phyloP scores from a whole-genome alignment of 352 stramenopile genomes.

The Thalassiosira oceanica region DNA sequence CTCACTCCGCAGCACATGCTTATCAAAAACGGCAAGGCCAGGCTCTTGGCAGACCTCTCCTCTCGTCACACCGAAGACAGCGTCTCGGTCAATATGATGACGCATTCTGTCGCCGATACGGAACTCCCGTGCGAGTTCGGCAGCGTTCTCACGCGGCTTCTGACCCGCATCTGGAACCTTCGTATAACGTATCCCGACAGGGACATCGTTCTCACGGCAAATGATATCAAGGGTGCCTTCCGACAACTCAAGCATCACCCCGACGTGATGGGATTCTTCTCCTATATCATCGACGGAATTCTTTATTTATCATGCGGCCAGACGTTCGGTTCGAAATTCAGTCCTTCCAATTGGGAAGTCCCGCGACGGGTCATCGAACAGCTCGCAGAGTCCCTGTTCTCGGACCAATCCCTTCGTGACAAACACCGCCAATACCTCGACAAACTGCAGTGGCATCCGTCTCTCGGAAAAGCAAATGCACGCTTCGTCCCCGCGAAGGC shows the following conservation, averaged over 20 bases:
- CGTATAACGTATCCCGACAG: slow-evolving; percentile 12
- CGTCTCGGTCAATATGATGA: slow-evolving; percentile 38
- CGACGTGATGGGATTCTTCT: slow-evolving; percentile 31
- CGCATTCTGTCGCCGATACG: neutral
- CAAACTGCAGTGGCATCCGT: slow-evolving; percentile 10
- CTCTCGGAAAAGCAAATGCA: neutral
- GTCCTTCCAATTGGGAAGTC: slow-evolving; percentile 12
- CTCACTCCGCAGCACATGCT: slow-evolving; percentile 30
- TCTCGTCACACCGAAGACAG: neutral
- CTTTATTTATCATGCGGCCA: slow-evolving; percentile 19
- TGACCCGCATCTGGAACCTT: slow-evolving; percentile 24
- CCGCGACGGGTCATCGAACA: slow-evolving; percentile 6
- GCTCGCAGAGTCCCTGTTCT: slow-evolving; percentile 13
- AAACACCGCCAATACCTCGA: slow-evolving; percentile 16
- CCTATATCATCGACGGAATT: slow-evolving; percentile 13
- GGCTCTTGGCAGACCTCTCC: slow-evolving; percentile 22
- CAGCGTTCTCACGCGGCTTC: neutral
- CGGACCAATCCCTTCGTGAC: neutral
- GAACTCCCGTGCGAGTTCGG: slow-evolving; percentile 26
- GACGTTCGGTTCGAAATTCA: slow-evolving; percentile 23
- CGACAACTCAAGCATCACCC: slow-evolving; percentile 34
- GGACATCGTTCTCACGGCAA: slow-evolving; percentile 28
- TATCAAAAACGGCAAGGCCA: slow-evolving; percentile 14
- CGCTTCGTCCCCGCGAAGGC: neutral
- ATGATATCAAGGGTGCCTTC: slow-evolving; percentile 37